Evolutionary conservation across 2,329 filamentous ascomycete genomes (phyloP).

Genomic region (Pseudogymnoascus sp.): DNA sequence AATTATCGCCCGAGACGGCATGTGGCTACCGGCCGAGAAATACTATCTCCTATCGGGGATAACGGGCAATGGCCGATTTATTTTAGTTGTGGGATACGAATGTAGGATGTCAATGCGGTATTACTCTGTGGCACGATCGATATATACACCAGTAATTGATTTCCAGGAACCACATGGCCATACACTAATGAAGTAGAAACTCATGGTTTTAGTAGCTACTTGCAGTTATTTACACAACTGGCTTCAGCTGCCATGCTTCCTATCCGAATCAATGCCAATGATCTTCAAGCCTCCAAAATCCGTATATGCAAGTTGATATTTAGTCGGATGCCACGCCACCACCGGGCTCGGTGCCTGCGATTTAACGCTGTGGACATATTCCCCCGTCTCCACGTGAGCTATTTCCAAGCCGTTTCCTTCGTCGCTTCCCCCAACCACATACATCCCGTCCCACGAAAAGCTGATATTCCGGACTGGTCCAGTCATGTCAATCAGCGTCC

Average conservation of each 20-base stretch:
- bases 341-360: conserved; percentile 56
- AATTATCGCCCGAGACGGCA: too few species aligned
- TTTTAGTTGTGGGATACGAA: background rate
- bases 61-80: background rate
- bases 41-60: background rate
- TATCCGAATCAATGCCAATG: conserved; percentile 44
- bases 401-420: conserved; percentile 63
- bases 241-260: conserved; percentile 29
- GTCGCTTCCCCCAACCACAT: conserved; percentile 65
- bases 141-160: background rate
- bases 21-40: background rate
- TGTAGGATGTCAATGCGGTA: background rate
- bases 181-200: background rate
- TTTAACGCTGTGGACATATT: conserved; percentile 64
- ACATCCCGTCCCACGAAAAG: conserved; percentile 73
- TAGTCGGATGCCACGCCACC: conserved; percentile 68
- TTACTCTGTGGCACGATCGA: background rate
- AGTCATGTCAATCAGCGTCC: conserved; percentile 60
- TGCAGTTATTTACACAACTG: background rate
- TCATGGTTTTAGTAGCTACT: background rate
- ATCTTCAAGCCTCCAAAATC: conserved; percentile 61
- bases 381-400: conserved; percentile 65
- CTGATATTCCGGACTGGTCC: conserved; percentile 63
- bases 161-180: background rate
- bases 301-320: conserved; percentile 67